These are phyloP conservation scores for Mortierella alpina DNA, from an alignment of 192 early-diverging fungal species.

Conservation along the genomic window DNA sequence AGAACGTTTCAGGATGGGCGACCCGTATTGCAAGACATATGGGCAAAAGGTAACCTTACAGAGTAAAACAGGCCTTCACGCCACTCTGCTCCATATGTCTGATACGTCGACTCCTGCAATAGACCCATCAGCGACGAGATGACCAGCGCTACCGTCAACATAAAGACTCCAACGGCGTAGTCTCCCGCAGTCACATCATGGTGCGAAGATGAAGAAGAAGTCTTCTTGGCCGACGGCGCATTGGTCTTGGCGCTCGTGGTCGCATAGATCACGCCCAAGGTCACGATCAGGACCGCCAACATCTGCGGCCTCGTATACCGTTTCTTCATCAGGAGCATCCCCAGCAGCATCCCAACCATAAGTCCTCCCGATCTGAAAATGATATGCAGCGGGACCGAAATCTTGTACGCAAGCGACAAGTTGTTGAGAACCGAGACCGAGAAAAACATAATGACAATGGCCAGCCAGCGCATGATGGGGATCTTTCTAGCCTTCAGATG, in stretches of 20 bases:
- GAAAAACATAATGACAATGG: slow-evolving; percentile 84
- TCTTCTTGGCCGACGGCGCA: not conserved
- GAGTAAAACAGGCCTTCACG: slow-evolving; percentile 91
- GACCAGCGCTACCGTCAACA: slow-evolving; percentile 79
- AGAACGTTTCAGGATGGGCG: not conserved
- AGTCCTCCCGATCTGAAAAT: slow-evolving; percentile 88
- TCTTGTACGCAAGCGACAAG: slow-evolving; percentile 78
- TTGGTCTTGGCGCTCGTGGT: slow-evolving; percentile 64
- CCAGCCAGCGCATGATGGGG: slow-evolving; percentile 77
- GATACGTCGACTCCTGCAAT: slow-evolving; percentile 84
- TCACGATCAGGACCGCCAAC: slow-evolving; percentile 79
- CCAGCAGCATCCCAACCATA: slow-evolving; percentile 86
- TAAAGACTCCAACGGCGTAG: slow-evolving; percentile 72
- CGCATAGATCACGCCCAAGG: slow-evolving; percentile 78
- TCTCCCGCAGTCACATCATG: slow-evolving; percentile 50
- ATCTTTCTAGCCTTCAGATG: slow-evolving; percentile 67
- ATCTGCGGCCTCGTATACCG: slow-evolving; percentile 66
- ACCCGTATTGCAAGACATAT: not conserved
- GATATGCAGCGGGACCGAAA: slow-evolving; percentile 91
- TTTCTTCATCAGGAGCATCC: slow-evolving; percentile 71
- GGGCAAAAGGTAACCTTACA: slow-evolving; percentile 36
- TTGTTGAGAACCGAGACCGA: slow-evolving; percentile 86
- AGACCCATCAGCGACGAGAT: slow-evolving; percentile 85
- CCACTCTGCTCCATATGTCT: slow-evolving; percentile 84
- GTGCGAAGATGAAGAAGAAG: not conserved